Evolutionary conservation across 495 filamentous ascomycete species (phyloP).

Genomic region (Massariosphaeria phaeospora): DNA sequence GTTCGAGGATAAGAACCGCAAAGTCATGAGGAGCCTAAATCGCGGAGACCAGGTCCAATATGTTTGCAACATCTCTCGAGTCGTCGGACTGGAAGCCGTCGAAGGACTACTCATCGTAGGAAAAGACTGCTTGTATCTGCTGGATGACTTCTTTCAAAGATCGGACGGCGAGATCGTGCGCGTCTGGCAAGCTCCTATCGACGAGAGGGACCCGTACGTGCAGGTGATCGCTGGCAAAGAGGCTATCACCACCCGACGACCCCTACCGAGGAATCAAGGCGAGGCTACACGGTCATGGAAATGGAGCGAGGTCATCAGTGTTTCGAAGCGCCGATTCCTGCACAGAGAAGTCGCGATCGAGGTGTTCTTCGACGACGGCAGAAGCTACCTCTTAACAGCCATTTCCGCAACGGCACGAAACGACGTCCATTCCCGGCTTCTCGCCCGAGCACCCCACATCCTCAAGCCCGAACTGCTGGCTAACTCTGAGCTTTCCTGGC

Average conservation of each 20-base stretch:
- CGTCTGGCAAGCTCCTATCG: slow-evolving; percentile 84
- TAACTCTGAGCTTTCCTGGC: slow-evolving; percentile 70
- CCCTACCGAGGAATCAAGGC: slow-evolving; percentile 51
- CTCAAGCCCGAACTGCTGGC: slow-evolving; percentile 47
- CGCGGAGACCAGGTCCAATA: slow-evolving; percentile 88
- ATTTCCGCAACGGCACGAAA: slow-evolving; percentile 68
- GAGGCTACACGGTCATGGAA: slow-evolving; percentile 86
- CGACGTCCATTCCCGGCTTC: slow-evolving; percentile 68
- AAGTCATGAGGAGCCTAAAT: slow-evolving; percentile 91
- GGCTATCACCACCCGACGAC: slow-evolving; percentile 51
- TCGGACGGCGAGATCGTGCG: slow-evolving; percentile 94
- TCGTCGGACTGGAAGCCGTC: slow-evolving; percentile 84
- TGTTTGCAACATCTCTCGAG: slow-evolving; percentile 89
- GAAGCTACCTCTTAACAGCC: slow-evolving; percentile 86
- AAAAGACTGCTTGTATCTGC: slow-evolving; percentile 87
- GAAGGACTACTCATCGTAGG: slow-evolving; percentile 90
- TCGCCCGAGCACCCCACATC: slow-evolving; percentile 72
- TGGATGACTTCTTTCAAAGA: slow-evolving; percentile 91
- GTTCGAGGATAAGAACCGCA: slow-evolving; percentile 94
- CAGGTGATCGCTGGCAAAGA: slow-evolving; percentile 74
- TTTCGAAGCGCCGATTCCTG: slow-evolving; percentile 92
- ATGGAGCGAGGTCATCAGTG: slow-evolving; percentile 89
- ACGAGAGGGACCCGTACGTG: slow-evolving; percentile 92
- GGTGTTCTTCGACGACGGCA: slow-evolving; percentile 92
- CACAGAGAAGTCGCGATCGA: slow-evolving; percentile 95